Evolutionary conservation across 768 basidiomycete genomes (phyloP).

Genomic region (Clavaria fumosa): DNA sequence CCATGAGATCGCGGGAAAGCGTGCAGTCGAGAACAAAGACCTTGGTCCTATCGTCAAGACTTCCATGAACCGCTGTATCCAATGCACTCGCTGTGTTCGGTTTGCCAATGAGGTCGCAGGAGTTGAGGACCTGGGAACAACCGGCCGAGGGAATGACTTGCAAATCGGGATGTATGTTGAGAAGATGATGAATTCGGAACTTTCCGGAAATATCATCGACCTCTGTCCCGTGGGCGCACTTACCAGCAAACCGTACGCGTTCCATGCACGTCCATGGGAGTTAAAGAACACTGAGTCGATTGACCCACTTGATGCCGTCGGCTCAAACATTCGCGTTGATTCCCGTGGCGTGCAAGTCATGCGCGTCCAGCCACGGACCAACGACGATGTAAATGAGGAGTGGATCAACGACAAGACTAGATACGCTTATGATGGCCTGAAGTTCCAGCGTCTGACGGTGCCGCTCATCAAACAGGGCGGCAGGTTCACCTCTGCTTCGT

Average conservation of each 20-base stretch:
- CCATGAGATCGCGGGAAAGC: slow-evolving; percentile 97
- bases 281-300: slow-evolving; percentile 95
- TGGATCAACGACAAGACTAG: slow-evolving; percentile 99
- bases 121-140: slow-evolving; percentile 92
- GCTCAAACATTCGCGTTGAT: slow-evolving; percentile 93
- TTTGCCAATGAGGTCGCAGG: slow-evolving; percentile 99
- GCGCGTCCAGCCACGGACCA: slow-evolving; percentile 91
- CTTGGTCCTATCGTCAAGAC: slow-evolving; percentile 97
- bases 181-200: slow-evolving; percentile 93
- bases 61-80: slow-evolving; percentile 97
- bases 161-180: slow-evolving; percentile 98
- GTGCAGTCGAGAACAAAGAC: slow-evolving; percentile 97
- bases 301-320: slow-evolving; percentile 90
- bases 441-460: slow-evolving; percentile 87
- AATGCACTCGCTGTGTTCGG: slow-evolving; percentile 97
- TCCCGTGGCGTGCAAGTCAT: slow-evolving; percentile 93
- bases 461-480: slow-evolving; percentile 87
- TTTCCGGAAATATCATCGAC: slow-evolving; percentile 94
- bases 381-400: slow-evolving; percentile 98
- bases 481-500: slow-evolving; percentile 76
- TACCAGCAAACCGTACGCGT: slow-evolving; percentile 97
- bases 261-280: slow-evolving; percentile 96
- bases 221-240: slow-evolving; percentile 97
- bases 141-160: slow-evolving; percentile 94
- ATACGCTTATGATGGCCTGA: slow-evolving; percentile 89